Evolutionary conservation across 1,139 yeast genomes (phyloP), one percentile per base, ranked within the genome.

Genomic region (Saccharomyces hybrid): DNA sequence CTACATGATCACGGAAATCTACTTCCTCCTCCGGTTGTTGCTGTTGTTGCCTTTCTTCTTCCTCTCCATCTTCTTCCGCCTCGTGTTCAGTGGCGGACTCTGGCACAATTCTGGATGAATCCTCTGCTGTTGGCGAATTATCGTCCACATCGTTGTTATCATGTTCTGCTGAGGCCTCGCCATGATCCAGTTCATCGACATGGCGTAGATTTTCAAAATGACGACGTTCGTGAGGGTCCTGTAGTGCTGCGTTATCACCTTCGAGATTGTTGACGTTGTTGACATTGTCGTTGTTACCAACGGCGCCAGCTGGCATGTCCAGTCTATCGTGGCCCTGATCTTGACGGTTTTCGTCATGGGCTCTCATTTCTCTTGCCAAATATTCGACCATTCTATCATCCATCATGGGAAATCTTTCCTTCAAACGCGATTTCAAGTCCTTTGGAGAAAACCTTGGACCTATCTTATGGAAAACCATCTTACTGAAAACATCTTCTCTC

Each of bases 401-500:
- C 65, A 68, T 64, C 57, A 57, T 60, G 11, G 70, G 70, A 52
- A 65, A 67, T 47, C 63, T 59, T 41, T 58, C 67, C 55, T 57
- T 62, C 44, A 64, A 52, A 47, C 61, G 65, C 9, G 60, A 58
- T 50, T 60, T 65, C 38, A 62, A 56, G 42, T 66, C 71, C 14
- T 65, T 67, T 25, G 64, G 62, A 48, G 78, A 72, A 50, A 79
- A 81, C 57, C 80, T 84, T 47, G 78, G 77, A 3, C 90, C 90
- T 50, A 85, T 78, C 56, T 77, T 78, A 57, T 75, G 79, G 53
- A 76, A 65, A 26, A 85, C 72, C 63, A 84, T 72, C 64, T 80
- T 82, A 46, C 74, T 68, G 65, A 83, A 84, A 0, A 88, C 88
- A 50, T 82, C 82, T 65, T 86, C 93, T 53, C 83, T 73, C 0